Evolutionary conservation across 306 rosid species (phyloP).

Genomic region (Lotus japonicus): DNA sequence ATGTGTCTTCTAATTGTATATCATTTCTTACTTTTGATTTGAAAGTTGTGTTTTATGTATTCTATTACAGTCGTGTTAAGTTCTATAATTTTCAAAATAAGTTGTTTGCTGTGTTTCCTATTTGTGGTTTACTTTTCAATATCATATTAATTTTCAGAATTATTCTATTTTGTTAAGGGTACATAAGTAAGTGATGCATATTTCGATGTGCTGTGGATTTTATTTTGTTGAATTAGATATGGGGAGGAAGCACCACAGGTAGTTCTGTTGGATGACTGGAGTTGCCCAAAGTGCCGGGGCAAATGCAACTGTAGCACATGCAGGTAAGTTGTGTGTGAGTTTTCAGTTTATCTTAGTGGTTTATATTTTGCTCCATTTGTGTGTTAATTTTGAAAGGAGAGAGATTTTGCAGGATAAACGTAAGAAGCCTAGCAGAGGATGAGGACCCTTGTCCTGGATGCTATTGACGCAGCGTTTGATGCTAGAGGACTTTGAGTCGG

Average conservation of each 20-base stretch:
- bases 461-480: too few relatives aligned
- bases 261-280: slow-evolving; percentile 43
- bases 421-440: slow-evolving; percentile 67
- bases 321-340: slow-evolving; percentile 34
- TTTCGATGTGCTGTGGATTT: neutral
- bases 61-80: too few relatives aligned
- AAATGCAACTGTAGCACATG: slow-evolving; percentile 76
- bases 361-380: neutral
- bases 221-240: slow-evolving; percentile 39
- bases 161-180: neutral
- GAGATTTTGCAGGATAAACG: slow-evolving; percentile 47
- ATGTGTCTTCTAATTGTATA: too few relatives aligned
- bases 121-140: neutral
- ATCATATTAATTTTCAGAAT: neutral
- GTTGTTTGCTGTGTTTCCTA: too few relatives aligned
- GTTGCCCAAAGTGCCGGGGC: slow-evolving; percentile 70
- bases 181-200: neutral
- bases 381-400: slow-evolving; percentile 11
- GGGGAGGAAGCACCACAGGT: slow-evolving; percentile 56
- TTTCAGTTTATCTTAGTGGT: neutral
- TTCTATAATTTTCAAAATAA: too few relatives aligned
- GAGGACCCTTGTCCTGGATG: too few relatives aligned
- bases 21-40: too few relatives aligned
- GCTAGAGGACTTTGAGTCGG: too few relatives aligned
- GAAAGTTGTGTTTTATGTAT: too few relatives aligned